Base-by-base conservation (phyloP, 768 basidiomycete species). In the Xerocomellus intermedius region DNA sequence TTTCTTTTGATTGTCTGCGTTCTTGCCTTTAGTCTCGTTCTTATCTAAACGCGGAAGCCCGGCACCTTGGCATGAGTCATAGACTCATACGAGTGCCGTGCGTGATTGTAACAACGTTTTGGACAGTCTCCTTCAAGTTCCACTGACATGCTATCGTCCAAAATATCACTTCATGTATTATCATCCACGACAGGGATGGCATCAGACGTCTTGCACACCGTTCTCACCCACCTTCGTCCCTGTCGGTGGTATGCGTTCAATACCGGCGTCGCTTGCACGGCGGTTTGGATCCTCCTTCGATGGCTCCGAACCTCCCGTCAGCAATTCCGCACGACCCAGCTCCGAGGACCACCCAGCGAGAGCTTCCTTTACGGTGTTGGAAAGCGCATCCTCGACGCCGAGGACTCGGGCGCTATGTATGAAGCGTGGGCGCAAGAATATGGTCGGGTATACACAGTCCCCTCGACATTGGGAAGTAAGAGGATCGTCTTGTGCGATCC, bases 401-500 rank as follows among this genome's bases (percentile, higher is more conserved):
- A 24, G 0, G 51, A 56, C 19, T 8, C 43, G 0, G 64, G 56
- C 0, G 24, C 52, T 17, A 13, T 55, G 4, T 63, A 63, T 13
- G 64, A 65, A 47, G 26, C 33, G 0, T 66, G 64, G 64, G 61
- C 58, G 0, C 41, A 51, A 16, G 55, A 56, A 28, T 65, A 58
- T 26, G 64, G 64, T 9, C 33, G 35, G 0, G 64, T 43, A 6
- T 65, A 58, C 33, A 44, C 28, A 10, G 47, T 57, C 7, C 61
- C 61, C 2, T 47, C 52, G 17, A 39, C 52, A 5, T 22, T 66
- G 9, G 56, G 61, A 0, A 37, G 9, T 2, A 19, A 38, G 9
- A 33, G 12, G 37, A 32, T 65, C 30, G 22, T 66, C 16, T 22
- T 66, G n/a, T 69, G 71, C 37, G 81, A 81, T 56, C 75, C 76